Percentiles rank a stretch among this genome's conserved stretches.
These are phyloP conservation scores for Elsinoe australis DNA, from an alignment of 2,329 filamentous ascomycete species.

Conservation along the genomic window DNA sequence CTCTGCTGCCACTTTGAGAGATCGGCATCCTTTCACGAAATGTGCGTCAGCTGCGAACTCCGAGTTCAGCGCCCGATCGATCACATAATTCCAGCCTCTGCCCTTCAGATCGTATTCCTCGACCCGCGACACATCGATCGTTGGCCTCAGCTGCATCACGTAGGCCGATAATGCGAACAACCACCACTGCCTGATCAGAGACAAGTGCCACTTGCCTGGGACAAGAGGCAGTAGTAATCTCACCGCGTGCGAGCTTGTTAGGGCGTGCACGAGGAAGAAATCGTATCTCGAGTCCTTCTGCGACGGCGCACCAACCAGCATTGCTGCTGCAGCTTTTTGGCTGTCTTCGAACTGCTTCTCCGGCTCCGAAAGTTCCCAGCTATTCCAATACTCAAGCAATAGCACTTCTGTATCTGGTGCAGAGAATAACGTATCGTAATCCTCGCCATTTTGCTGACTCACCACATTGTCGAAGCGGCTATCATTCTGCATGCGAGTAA, in stretches of 20 bases:
- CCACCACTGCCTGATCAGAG: conserved; percentile 82
- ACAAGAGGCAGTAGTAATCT: conserved; percentile 75
- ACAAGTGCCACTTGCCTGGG: conserved; percentile 63
- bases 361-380: conserved; percentile 66
- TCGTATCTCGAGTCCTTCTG: conserved; percentile 55
- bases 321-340: conserved; percentile 49
- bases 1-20: conserved; percentile 64
- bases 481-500: conserved; percentile 63
- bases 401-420: conserved; percentile 63
- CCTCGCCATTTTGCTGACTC: conserved; percentile 43
- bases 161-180: conserved; percentile 72
- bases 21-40: conserved; percentile 72
- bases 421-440: conserved; percentile 64
- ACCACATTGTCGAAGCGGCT: conserved; percentile 62
- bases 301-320: conserved; percentile 55
- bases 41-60: conserved; percentile 65
- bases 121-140: conserved; percentile 60
- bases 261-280: conserved; percentile 72
- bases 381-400: conserved; percentile 83
- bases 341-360: conserved; percentile 67
- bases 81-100: conserved; percentile 70
- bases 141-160: conserved; percentile 64
- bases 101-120: conserved; percentile 52
- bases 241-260: conserved; percentile 82
- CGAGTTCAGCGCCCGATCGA: conserved; percentile 61